Conservation (phyloP, 2,329 filamentous ascomycete genomes). For the Scopulariopsis brevicaulis region DNA sequence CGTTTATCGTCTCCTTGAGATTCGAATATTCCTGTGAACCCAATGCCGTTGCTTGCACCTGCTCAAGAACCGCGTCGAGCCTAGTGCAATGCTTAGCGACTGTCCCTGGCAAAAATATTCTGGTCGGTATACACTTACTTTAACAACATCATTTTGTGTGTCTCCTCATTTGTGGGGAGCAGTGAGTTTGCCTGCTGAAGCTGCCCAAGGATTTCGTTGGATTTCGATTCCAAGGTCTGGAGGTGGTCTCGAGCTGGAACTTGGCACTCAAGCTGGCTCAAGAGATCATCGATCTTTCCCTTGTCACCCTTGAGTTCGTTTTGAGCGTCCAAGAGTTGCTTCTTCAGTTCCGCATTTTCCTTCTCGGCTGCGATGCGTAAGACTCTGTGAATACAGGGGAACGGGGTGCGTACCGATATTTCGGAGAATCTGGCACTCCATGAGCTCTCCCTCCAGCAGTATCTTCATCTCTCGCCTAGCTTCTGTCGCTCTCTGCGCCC, state of each 20-base stretch:
- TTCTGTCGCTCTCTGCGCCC: neutral
- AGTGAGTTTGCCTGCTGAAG: slow-evolving; percentile 1
- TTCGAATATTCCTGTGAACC: neutral
- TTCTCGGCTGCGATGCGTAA: neutral
- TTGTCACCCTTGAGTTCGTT: neutral
- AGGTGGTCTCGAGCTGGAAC: neutral
- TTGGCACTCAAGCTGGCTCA: neutral
- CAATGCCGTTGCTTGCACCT: neutral
- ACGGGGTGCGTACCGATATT: neutral
- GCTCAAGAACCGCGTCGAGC: neutral
- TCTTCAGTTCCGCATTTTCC: neutral
- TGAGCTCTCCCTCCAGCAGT: slow-evolving; percentile 2
- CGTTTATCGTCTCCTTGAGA: neutral
- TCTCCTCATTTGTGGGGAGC: neutral
- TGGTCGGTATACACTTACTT: neutral
- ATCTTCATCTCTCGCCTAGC: neutral
- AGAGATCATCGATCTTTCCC: neutral
- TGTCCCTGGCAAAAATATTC: neutral
- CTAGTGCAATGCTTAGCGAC: neutral
- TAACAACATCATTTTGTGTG: neutral
- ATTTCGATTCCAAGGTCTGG: neutral
- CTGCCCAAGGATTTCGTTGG: slow-evolving; percentile 3
- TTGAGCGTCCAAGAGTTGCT: neutral
- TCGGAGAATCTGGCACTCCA: neutral
- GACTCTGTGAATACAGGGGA: neutral